phyloP scores from a whole-genome alignment of 371 early-diverging fungal species.

The Rhizomucor pusillus region DNA sequence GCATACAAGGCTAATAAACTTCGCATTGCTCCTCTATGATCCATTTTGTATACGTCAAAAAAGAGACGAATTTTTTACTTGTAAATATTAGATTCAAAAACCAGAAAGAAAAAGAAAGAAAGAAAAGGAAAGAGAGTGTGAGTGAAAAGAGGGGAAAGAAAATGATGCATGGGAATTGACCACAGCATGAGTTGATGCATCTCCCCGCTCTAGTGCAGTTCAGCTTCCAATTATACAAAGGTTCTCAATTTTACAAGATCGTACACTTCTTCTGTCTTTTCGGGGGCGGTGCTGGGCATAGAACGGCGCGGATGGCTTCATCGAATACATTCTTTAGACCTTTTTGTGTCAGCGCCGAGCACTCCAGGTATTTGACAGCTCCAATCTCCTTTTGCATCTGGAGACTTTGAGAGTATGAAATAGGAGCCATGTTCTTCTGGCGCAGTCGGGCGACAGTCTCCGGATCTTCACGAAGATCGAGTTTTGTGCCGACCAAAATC shows the following conservation, averaged over 20 bases:
- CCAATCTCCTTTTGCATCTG: constrained; percentile 77
- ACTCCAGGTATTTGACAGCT: constrained; percentile 84
- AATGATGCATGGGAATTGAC: too few species aligned
- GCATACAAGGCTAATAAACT: too few species aligned
- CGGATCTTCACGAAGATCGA: constrained; percentile 64
- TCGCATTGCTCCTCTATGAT: too few species aligned
- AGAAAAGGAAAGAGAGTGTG: not conserved
- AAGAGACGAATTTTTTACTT: too few species aligned
- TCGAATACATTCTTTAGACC: constrained; percentile 97
- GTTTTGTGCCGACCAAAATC: constrained; percentile 72
- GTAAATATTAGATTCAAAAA: not conserved
- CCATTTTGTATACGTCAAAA: too few species aligned
- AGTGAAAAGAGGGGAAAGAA: too few species aligned
- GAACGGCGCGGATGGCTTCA: constrained; percentile 94
- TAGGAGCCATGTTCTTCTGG: constrained; percentile 70
- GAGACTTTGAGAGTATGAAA: constrained; percentile 68
- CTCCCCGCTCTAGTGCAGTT: too few species aligned
- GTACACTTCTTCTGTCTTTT: constrained; percentile 66
- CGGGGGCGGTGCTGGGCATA: constrained; percentile 37
- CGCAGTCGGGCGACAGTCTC: constrained; percentile 57
- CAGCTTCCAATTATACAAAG: too few species aligned
- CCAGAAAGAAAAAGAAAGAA: constrained; percentile 5
- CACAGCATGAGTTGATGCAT: too few species aligned
- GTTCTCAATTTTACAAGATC: constrained; percentile 53
- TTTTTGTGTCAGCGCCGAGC: constrained; percentile 83